Base-by-base conservation (phyloP, 768 basidiomycete genomes). In the Russula dissimulans region DNA sequence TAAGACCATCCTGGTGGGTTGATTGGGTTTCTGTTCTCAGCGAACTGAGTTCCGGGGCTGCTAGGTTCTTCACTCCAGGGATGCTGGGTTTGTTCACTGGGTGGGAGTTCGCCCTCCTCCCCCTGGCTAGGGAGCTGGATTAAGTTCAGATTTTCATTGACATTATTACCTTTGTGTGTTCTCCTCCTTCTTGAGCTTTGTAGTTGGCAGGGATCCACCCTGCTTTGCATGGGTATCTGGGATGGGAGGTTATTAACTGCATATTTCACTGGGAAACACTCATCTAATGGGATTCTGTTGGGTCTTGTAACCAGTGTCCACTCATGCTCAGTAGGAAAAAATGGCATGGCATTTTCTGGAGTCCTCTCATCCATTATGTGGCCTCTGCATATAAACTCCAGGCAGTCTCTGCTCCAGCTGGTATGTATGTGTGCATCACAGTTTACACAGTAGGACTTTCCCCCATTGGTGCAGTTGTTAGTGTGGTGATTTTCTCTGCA, bases 271-370 rank as follows among this genome's bases (percentile, higher is more conserved):
- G 50, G 57, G 36, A 50, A 59, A 0, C 32, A 29, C 3, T 53
- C 42, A 0, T 22, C 50, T 1, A 42, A 1, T 1, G 36, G 36
- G n/a, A 51, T 22, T 5, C 50, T 26, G n/a, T 14, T 12, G 0
- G 31, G 39, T 8, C 14, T 47, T 17, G 17, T 63, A 5, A 6
- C 2, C 2, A 8, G 65, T 0, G 66, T 69, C 64, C 66, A 68
- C 0, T 45, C n/a, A 17, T 69, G 63, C 0, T 61, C 53, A 0
- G 57, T 69, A 0, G 65, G 67, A 58, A 57, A 70, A 54, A 59
- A 69, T 0, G 45, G 63, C 56, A 68, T 57, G 0, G 3, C 1
- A 12, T 69, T 69, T 48, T 69, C 65, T 0, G 61, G 65, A 17
- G 38, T 43, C 8, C 55, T 9, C 4, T 43, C 18, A 32, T 68